Conservation (phyloP, 768 basidiomycete species). For the Amanita pallidorosea region DNA sequence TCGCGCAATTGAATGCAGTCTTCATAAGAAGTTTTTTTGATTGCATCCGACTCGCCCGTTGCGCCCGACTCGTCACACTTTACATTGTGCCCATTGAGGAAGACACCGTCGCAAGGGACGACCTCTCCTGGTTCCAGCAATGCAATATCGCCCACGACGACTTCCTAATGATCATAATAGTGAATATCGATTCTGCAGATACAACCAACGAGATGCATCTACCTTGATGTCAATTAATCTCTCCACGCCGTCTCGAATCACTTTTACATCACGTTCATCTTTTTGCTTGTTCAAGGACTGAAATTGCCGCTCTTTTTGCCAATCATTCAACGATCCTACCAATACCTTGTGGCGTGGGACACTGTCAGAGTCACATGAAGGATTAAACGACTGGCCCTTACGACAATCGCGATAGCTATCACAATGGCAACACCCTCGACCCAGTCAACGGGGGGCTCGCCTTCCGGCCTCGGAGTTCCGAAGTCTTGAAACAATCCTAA, state of each 20-base stretch:
- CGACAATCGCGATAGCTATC: slow-evolving; percentile 66
- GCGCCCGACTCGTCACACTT: slow-evolving; percentile 94
- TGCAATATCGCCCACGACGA: slow-evolving; percentile 91
- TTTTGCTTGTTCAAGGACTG: slow-evolving; percentile 86
- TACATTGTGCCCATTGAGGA: slow-evolving; percentile 86
- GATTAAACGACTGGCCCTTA: slow-evolving; percentile 22
- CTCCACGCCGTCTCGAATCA: slow-evolving; percentile 64
- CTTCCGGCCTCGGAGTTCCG: slow-evolving; percentile 48
- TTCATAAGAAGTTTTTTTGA: slow-evolving; percentile 75
- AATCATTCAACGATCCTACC: slow-evolving; percentile 94
- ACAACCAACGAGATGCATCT: slow-evolving; percentile 5
- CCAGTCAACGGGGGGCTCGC: slow-evolving; percentile 85
- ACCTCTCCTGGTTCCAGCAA: slow-evolving; percentile 93
- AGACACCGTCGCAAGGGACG: slow-evolving; percentile 92
- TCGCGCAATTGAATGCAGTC: slow-evolving; percentile 51
- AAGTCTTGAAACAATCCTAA: slow-evolving; percentile 93
- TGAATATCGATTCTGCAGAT: slow-evolving; percentile 6
- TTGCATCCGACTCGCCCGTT: slow-evolving; percentile 94
- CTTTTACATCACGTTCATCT: slow-evolving; percentile 86
- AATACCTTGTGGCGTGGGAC: slow-evolving; percentile 38
- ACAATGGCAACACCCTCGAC: slow-evolving; percentile 88
- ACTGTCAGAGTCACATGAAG: slow-evolving; percentile 5
- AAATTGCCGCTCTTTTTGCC: slow-evolving; percentile 98
- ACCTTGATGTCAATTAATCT: slow-evolving; percentile 77
- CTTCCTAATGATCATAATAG: slow-evolving; percentile 40